Evolutionary conservation across 2,329 filamentous ascomycete genomes (phyloP).

Genomic region (Venturia carpophila): DNA sequence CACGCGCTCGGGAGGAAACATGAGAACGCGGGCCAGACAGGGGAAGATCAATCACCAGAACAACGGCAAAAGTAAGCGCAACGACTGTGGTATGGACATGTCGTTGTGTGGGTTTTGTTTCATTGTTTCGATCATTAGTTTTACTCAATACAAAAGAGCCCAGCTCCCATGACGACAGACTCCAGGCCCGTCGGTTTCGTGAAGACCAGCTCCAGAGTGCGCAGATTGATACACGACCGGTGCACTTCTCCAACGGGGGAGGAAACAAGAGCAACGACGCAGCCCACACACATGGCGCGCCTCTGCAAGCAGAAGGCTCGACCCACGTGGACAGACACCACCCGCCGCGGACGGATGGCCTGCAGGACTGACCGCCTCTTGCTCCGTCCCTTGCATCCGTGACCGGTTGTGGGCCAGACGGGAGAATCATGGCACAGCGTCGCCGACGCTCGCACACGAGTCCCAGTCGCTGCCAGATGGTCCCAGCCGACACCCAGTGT

Average conservation of each 20-base stretch:
- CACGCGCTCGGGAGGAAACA: not conserved
- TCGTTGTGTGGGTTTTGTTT: not conserved
- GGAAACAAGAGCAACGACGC: not conserved
- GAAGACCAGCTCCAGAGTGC: constrained; percentile 9
- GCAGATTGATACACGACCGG: constrained; percentile 8
- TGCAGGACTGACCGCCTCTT: constrained; percentile 15
- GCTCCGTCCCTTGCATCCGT: not conserved
- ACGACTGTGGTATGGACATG: not conserved
- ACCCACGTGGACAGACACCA: constrained; percentile 12
- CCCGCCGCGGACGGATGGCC: constrained; percentile 11
- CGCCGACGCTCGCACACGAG: constrained; percentile 11
- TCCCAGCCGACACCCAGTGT: constrained; percentile 11
- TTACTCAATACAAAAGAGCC: constrained; percentile 4
- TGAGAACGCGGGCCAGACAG: not conserved
- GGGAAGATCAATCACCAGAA: not conserved
- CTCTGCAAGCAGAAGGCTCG: constrained; percentile 17
- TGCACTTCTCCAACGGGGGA: not conserved
- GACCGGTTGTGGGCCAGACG: not conserved
- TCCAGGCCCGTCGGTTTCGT: constrained; percentile 11
- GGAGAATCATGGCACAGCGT: constrained; percentile 17
- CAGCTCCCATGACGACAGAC: not conserved
- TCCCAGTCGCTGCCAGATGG: constrained; percentile 10
- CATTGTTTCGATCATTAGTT: constrained; percentile 5
- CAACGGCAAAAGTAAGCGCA: not conserved
- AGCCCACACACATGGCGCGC: not conserved